A percentile compares a stretch with the other conserved stretches of the same genome.
phyloP scores from a whole-genome alignment of 2,329 filamentous ascomycete genomes.

The Grosmannia clavigera region DNA sequence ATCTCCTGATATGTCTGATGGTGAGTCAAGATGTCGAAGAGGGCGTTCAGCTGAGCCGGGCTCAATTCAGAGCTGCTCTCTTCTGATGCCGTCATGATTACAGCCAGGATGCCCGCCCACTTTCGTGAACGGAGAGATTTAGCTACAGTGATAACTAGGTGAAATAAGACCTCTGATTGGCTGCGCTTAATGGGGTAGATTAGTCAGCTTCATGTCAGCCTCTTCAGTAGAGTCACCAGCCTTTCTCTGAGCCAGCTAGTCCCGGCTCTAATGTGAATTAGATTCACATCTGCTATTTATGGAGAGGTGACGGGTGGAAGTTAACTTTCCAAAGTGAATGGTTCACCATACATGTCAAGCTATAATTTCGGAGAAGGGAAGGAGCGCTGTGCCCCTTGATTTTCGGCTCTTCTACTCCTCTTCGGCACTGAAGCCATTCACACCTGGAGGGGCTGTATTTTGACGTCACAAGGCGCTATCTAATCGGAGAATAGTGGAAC shows the following conservation, averaged over 20 bases:
- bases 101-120: background rate
- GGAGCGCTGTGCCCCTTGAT: background rate
- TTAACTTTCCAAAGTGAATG: too few relatives aligned
- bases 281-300: background rate
- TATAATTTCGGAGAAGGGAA: background rate
- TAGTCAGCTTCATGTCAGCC: too few relatives aligned
- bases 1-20: conserved; percentile 55
- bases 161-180: too few relatives aligned
- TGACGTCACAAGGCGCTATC: background rate
- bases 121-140: background rate
- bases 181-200: too few relatives aligned
- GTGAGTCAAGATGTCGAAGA: conserved; percentile 49
- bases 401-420: background rate
- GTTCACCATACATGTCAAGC: background rate
- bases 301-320: background rate
- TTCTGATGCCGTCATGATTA: background rate
- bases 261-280: too few relatives aligned
- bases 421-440: background rate
- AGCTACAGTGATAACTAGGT: too few relatives aligned
- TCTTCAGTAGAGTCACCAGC: too few relatives aligned
- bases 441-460: background rate
- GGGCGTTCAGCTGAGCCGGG: conserved; percentile 33
- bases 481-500: background rate
- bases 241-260: too few relatives aligned
- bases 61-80: conserved; percentile 8